Evolutionary conservation across 2,329 filamentous ascomycete species (phyloP).

Genomic region (Phoma sp.): DNA sequence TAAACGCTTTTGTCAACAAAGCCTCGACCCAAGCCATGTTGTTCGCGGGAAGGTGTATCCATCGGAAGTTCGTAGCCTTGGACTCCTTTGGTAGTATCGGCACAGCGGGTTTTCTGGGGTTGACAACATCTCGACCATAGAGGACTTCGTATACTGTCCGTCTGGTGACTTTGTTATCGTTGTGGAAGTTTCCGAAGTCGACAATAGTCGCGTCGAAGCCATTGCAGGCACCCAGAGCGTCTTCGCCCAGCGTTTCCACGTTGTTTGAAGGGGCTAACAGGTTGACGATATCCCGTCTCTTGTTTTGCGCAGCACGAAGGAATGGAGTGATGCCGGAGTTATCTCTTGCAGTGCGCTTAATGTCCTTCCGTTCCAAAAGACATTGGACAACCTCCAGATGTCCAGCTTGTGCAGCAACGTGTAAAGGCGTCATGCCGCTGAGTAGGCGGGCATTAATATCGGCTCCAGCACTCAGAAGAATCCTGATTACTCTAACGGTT

Average conservation of each 20-base stretch:
- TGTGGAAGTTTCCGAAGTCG: conserved; percentile 48
- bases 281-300: conserved; percentile 50
- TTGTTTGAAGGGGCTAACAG: conserved; percentile 51
- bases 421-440: conserved; percentile 47
- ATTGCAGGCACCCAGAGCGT: conserved; percentile 44
- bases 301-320: conserved; percentile 50
- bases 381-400: conserved; percentile 46
- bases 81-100: conserved; percentile 49
- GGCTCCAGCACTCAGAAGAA: conserved; percentile 41
- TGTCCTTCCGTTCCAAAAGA: conserved; percentile 44
- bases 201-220: conserved; percentile 50
- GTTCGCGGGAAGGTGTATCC: conserved; percentile 56
- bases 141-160: conserved; percentile 45
- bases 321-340: conserved; percentile 54
- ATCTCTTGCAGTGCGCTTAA: conserved; percentile 50
- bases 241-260: conserved; percentile 45
- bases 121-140: conserved; percentile 43
- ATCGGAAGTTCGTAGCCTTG: conserved; percentile 51
- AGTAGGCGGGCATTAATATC: conserved; percentile 42
- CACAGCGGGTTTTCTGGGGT: conserved; percentile 43
- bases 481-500: conserved; percentile 38
- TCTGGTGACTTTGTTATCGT: conserved; percentile 43
- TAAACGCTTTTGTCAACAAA: conserved; percentile 68
- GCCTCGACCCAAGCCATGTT: conserved; percentile 69
- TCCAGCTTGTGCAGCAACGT: conserved; percentile 46